Percentiles rank a stretch among this genome's conserved stretches.
These are phyloP conservation scores for Peronospora belbahrii DNA, from an alignment of 352 stramenopile species.

Conservation along the genomic window DNA sequence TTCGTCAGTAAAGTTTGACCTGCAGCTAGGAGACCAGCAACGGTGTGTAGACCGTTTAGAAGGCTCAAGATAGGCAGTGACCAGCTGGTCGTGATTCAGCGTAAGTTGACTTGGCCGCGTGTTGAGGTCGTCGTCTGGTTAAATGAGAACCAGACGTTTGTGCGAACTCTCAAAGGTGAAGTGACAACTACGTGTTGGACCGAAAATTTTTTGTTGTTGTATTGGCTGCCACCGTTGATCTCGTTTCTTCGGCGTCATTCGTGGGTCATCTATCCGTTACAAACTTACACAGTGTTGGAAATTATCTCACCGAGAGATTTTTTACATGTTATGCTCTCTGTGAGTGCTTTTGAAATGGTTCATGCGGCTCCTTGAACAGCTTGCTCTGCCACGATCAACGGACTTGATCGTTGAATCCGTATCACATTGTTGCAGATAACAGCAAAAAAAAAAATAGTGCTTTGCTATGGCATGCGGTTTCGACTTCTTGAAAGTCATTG, in stretches of 20 bases:
- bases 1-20: neutral
- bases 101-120: slow-evolving; percentile 3
- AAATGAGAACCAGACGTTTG: slow-evolving; percentile 1
- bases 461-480: too few relatives aligned
- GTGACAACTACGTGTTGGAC: slow-evolving; percentile 6
- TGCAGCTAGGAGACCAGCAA: neutral
- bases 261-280: neutral
- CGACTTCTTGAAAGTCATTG: too few relatives aligned
- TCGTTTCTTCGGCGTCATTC: neutral
- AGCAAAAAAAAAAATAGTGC: too few relatives aligned
- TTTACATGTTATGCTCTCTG: neutral
- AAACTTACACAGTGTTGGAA: neutral
- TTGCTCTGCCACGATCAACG: too few relatives aligned
- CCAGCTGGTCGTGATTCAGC: neutral
- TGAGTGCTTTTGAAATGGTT: neutral
- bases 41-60: slow-evolving; percentile 8
- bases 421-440: too few relatives aligned
- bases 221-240: neutral
- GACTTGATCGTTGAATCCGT: too few relatives aligned
- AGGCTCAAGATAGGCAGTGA: slow-evolving; percentile 4
- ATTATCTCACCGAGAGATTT: neutral
- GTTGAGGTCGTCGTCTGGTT: slow-evolving; percentile 4
- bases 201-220: neutral
- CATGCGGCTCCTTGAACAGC: too few relatives aligned
- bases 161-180: neutral